Percentiles rank a stretch among this genome's conserved stretches.
Evolutionary conservation across 2,329 filamentous ascomycete genomes (phyloP).

Genomic region (Pseudonectria foliicola): DNA sequence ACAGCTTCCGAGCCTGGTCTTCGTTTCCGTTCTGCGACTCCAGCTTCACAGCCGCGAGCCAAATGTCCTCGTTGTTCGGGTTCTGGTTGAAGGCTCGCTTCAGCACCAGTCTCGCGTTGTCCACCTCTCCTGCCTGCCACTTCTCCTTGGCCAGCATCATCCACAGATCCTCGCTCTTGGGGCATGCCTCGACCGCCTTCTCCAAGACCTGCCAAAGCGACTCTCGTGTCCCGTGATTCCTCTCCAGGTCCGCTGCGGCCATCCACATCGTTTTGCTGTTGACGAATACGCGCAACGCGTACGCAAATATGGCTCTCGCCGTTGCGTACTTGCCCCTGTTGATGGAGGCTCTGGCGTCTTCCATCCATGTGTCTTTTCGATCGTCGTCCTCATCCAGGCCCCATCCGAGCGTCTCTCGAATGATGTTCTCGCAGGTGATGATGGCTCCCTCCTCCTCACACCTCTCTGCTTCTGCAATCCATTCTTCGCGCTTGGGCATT

Average conservation of each 20-base stretch:
- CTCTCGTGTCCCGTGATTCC: slow-evolving; percentile 78
- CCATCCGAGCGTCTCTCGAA: slow-evolving; percentile 89
- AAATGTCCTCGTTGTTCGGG: slow-evolving; percentile 95
- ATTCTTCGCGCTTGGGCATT: slow-evolving; percentile 96
- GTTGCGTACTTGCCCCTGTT: slow-evolving; percentile 80
- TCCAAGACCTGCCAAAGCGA: slow-evolving; percentile 79
- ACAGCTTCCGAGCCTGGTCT: slow-evolving; percentile 73
- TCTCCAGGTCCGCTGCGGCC: slow-evolving; percentile 83
- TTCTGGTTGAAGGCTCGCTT: slow-evolving; percentile 90
- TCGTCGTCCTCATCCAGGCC: slow-evolving; percentile 93
- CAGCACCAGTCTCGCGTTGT: slow-evolving; percentile 79
- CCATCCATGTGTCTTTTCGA: slow-evolving; percentile 90
- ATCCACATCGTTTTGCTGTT: slow-evolving; percentile 86
- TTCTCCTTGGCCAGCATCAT: slow-evolving; percentile 94
- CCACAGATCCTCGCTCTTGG: slow-evolving; percentile 87
- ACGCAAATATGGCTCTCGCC: slow-evolving; percentile 86
- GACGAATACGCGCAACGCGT: slow-evolving; percentile 81
- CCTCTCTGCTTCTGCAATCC: slow-evolving; percentile 90
- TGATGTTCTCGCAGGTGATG: slow-evolving; percentile 80
- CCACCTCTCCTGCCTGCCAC: slow-evolving; percentile 80
- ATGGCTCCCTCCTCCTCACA: slow-evolving; percentile 89
- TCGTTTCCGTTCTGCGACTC: slow-evolving; percentile 84
- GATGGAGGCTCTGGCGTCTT: slow-evolving; percentile 80
- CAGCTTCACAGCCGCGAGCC: slow-evolving; percentile 91
- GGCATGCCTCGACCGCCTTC: slow-evolving; percentile 89